Evolutionary conservation across 441 rosid genomes (phyloP), one percentile per base, ranked within the genome.

Genomic region (Gossypium lobatum): DNA sequence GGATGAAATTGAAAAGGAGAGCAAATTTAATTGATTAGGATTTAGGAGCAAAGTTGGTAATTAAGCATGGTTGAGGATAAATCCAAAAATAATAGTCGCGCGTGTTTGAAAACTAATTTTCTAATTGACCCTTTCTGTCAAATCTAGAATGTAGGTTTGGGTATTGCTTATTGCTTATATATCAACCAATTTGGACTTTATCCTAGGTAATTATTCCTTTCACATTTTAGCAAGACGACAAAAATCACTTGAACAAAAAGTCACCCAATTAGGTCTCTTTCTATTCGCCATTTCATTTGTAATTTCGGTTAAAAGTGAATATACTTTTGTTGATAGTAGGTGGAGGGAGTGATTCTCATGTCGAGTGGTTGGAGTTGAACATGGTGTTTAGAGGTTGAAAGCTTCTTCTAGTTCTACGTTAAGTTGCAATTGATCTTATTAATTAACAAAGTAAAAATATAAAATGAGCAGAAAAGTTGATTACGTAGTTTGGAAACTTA

Each of bases 171-270:
- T 37, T 70, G 53, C 64, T 34, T 31, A 37, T 55, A 31, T 31
- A 70, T 70, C 73, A 70, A 70, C 64, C 73, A 55, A 55, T 70
- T 55, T 70, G 73, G 73, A 70, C 73, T 70, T 70, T 70, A 6
- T 70, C 37, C 4, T 31, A 68, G 9, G 7, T 1, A 70, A 39
- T 70, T 70, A 70, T 70, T 70, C 64, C 64, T 18, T 70, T 70
- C 73, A 70, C 64, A 70, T 14, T 31, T 34, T 55, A 31, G 52
- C 31, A 70, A 54, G 34, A 54, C 34, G 61, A 70, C 63, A 70
- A 70, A 70, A 53, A 31, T 28, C 9, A 28, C 16, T 14, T 14
- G 1, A 6, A 23, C 20, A 7, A 48, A 25, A 23, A 42, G 4
- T 34, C n/a, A 20, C 55, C 55, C 18, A 20, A 23, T 16, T 42